phyloP scores from a whole-genome alignment of 306 rosid genomes.

The Quercus mongolica region DNA sequence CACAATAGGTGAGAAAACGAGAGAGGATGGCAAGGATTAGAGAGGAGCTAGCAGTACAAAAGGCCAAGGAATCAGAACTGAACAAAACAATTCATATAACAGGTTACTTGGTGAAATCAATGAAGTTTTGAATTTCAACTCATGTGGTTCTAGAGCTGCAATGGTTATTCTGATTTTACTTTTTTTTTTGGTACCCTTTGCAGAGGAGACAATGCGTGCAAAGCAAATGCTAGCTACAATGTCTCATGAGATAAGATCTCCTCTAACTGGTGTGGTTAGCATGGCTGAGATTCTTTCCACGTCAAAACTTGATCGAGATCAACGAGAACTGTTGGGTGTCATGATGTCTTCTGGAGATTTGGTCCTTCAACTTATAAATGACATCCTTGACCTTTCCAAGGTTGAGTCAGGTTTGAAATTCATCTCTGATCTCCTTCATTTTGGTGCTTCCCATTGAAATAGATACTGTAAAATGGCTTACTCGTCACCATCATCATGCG shows the following conservation, averaged over 20 bases:
- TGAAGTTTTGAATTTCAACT: constrained; percentile 8
- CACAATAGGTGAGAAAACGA: constrained; percentile 73
- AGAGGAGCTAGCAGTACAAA: constrained; percentile 91
- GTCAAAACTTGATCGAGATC: constrained; percentile 79
- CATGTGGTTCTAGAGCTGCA: background rate
- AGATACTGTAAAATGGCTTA: background rate
- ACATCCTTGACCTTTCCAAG: constrained; percentile 95
- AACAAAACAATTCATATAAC: constrained; percentile 95
- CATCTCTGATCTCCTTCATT: constrained; percentile 3
- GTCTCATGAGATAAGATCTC: constrained; percentile 97
- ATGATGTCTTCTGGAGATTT: constrained; percentile 94
- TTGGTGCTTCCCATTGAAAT: background rate
- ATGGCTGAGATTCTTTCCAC: constrained; percentile 90
- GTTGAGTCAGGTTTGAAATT: constrained; percentile 78
- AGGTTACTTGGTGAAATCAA: constrained; percentile 37
- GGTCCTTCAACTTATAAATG: constrained; percentile 93
- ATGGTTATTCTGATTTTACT: constrained; percentile 9
- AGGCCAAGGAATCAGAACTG: constrained; percentile 88
- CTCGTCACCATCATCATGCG: background rate
- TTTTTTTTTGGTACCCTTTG: constrained; percentile 3
- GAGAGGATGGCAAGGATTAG: constrained; percentile 87
- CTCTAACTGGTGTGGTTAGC: constrained; percentile 88
- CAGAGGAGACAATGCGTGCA: constrained; percentile 97
- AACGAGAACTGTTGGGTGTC: constrained; percentile 73
- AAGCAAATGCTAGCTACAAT: constrained; percentile 97